A percentile compares a stretch with the other conserved stretches of the same genome.
Evolutionary conservation across 768 basidiomycete genomes (phyloP).

Genomic region (Leccinum disarticulatum): DNA sequence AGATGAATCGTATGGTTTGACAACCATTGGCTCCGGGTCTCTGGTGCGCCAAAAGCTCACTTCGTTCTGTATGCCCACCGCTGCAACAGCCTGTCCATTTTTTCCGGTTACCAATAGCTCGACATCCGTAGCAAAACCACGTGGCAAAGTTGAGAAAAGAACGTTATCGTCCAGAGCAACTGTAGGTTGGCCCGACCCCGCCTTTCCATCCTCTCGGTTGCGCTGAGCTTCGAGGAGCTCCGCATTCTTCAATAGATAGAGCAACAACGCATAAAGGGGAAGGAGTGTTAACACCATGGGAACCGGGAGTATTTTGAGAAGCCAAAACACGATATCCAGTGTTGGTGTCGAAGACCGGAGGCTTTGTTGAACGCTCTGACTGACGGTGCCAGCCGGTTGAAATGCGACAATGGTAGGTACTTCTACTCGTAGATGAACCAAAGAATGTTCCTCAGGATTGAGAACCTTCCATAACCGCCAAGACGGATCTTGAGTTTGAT

Average conservation of each 20-base stretch:
- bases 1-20: constrained; percentile 49
- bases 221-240: constrained; percentile 88
- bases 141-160: constrained; percentile 70
- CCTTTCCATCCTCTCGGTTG: constrained; percentile 51
- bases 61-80: constrained; percentile 79
- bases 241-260: constrained; percentile 87
- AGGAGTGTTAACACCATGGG: constrained; percentile 81
- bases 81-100: constrained; percentile 63
- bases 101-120: constrained; percentile 74
- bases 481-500: constrained; percentile 47
- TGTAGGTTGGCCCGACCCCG: constrained; percentile 26
- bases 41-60: constrained; percentile 66
- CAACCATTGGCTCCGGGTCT: constrained; percentile 38
- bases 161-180: constrained; percentile 43
- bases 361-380: constrained; percentile 29
- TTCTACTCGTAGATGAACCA: constrained; percentile 80
- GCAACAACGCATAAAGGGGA: constrained; percentile 70
- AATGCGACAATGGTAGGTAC: constrained; percentile 76
- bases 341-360: constrained; percentile 49
- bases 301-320: constrained; percentile 77
- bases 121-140: constrained; percentile 79
- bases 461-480: constrained; percentile 75
- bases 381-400: constrained; percentile 38
- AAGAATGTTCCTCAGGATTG: constrained; percentile 62
- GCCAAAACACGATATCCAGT: constrained; percentile 63